Evolutionary conservation across 768 basidiomycete genomes (phyloP), one percentile per base, ranked within the genome.

Genomic region (Guyanaporus albipodus): DNA sequence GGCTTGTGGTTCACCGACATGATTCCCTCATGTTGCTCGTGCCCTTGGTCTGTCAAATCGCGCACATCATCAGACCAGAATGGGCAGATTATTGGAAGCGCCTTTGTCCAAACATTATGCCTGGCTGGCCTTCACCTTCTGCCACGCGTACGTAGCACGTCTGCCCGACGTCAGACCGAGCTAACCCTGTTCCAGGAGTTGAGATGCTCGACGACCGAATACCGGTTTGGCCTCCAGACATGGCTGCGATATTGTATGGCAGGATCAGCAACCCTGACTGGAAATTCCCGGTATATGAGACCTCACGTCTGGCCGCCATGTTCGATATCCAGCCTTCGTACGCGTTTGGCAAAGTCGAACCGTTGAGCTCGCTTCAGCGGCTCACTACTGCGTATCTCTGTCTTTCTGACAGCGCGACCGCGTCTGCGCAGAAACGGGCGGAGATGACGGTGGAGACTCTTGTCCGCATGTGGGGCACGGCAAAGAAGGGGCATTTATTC

Each of bases 41-140:
- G 8, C 78, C 81, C 8, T 54, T 87, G 24, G 75, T 89, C 24
- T 85, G 84, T 59, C 71, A 73, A 5, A 63, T 87, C 46, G 82
- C 84, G 44, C 59, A 75, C 19, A 69, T 78, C 12, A 76, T 89
- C 14, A 79, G 87, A 17, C 81, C 83, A 0, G 91, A 91, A 59
- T 95, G 92, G 93, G 80, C 80, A 6, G 91, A 96, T 66, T 93
- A 93, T 60, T 95, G 92, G 93, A 85, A 85, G 58, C 77, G 91
- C 11, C 68, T 91, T 33, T 81, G 82, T 55, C 87, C 91, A 4
- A 75, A 78, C 36, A 74, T 75, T 22, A 69, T 76, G 53, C 66
- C 69, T n/a, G 62, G 66, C 23, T 88, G 88, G 89, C 79, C 80
- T 2, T 70, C 74, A 2, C 67, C 75, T 14, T 59, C 67, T 4